A percentile compares a stretch with the other conserved stretches of the same genome.
Evolutionary conservation across 2,329 filamentous ascomycete genomes (phyloP).

Genomic region (Dactylellina cionopaga): DNA sequence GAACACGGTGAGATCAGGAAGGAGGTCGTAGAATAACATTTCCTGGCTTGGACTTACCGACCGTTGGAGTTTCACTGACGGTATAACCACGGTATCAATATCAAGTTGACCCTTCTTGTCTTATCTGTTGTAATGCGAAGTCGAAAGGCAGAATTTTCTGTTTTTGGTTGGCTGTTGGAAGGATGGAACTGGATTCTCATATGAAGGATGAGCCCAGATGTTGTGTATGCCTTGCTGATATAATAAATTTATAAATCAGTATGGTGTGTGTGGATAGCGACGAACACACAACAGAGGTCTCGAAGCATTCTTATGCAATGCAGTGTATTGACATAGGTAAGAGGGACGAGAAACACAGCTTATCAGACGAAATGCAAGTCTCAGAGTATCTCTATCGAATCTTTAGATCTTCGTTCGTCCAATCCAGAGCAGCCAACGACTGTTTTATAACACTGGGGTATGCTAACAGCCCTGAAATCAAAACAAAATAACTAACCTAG

Average conservation of each 20-base stretch:
- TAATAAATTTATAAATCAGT: no score
- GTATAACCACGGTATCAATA: not conserved
- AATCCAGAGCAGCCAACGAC: no score
- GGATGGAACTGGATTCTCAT: not conserved
- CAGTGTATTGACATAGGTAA: no score
- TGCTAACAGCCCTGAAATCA: no score
- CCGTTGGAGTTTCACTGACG: conserved; percentile 7
- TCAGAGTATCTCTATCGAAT: no score
- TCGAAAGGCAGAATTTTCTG: conserved; percentile 24
- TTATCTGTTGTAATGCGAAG: not conserved
- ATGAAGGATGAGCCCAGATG: not conserved
- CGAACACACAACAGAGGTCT: not conserved
- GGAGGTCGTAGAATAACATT: not conserved
- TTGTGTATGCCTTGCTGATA: not conserved
- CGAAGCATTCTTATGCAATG: not conserved
- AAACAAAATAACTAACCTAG: no score
- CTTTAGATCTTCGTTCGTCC: no score
- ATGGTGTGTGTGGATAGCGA: not conserved
- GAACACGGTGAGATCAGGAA: conserved; percentile 18
- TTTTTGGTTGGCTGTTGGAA: not conserved
- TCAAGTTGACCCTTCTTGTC: not conserved
- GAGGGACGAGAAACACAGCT: conserved; percentile 3
- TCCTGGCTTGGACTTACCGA: not conserved
- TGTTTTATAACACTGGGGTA: no score
- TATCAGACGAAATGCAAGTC: conserved; percentile 9